Conservation (phyloP, 257 asterid genomes). For the Pogostemon cablin region DNA sequence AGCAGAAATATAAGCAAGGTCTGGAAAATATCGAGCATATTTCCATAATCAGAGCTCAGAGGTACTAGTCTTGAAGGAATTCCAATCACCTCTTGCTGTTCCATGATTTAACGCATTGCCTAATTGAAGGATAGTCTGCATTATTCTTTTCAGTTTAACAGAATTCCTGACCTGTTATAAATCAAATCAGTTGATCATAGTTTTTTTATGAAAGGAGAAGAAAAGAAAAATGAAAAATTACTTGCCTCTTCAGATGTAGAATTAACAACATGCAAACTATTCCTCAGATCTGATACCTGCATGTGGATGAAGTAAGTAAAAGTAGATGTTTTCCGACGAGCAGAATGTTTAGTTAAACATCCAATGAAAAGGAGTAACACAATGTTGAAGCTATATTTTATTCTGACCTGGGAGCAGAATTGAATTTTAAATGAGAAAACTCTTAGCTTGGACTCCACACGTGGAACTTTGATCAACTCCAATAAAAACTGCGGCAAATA, state of each 20-base stretch:
- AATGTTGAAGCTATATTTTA: conserved; percentile 11
- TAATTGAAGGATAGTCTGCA: conserved; percentile 78
- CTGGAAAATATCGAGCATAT: neutral
- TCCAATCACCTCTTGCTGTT: conserved; percentile 77
- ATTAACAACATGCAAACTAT: conserved; percentile 58
- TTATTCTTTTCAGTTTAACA: conserved; percentile 74
- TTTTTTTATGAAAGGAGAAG: conserved; percentile 13
- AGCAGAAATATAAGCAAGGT: conserved; percentile 19
- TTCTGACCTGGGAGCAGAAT: conserved; percentile 63
- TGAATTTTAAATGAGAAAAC: conserved; percentile 77
- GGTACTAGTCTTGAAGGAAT: neutral
- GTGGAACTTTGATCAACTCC: conserved; percentile 87
- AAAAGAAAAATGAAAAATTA: conserved; percentile 23
- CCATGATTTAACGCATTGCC: conserved; percentile 94
- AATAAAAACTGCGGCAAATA: conserved; percentile 64
- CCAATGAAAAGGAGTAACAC: neutral
- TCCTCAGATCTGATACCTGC: conserved; percentile 69
- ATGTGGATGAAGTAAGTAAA: conserved; percentile 15
- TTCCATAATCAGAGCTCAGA: neutral
- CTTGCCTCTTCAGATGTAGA: conserved; percentile 81
- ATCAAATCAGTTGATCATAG: conserved; percentile 28
- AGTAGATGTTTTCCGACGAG: neutral
- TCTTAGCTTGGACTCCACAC: conserved; percentile 75
- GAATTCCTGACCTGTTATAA: conserved; percentile 75
- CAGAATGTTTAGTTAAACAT: neutral